Base-by-base conservation (phyloP, 2,329 filamentous ascomycete genomes). In the Fusarium newnesense region DNA sequence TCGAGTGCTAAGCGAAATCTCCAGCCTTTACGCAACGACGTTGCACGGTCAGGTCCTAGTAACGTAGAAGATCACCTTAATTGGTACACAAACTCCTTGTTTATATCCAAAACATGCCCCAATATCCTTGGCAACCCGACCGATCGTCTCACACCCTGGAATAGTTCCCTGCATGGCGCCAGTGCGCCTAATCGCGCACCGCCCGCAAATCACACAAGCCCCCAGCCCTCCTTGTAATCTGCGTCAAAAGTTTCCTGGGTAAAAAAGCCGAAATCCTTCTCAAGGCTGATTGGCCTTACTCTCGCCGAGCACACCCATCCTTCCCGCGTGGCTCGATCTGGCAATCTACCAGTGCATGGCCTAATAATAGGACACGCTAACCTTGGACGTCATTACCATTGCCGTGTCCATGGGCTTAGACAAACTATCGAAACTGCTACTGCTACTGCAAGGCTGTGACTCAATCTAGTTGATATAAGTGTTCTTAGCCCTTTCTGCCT, bases 161-260 rank as follows among this genome's bases (percentile, higher is more conserved):
- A 50, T 60, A 58, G 65, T 69, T 69, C 43, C 42, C 59, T 75
- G 56, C 67, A 77, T 63, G 57, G 74, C 75, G 75, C 58, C 72
- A 77, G 70, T 76, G 72, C 75, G 75, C 60, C 70, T 76, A 77
- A 69, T 64, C 75, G 75, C 75, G 75, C 67, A 75, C 63, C 72
- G 58, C 62, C 72, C 36, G 39, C 75, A 74, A 77, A 77, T 75
- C 75, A 77, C 32, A 69, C 58, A 54, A 64, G 52, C 21, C 37
- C 34, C 36, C 60, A 66, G 28, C 58, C 72, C 69, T 67, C 72
- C 72, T 65, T 64, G 72, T 60, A 60, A 68, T 52, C 44, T 60
- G 54, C 60, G 52, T 46, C 67, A 66, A 72, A 61, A 59, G 43
- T 39, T 56, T 66, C 42, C 40, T 40, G 28, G 54, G 42, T 49